These are phyloP conservation scores for Termitomyces sp. DNA, from an alignment of 768 basidiomycete species.

Conservation along the genomic window DNA sequence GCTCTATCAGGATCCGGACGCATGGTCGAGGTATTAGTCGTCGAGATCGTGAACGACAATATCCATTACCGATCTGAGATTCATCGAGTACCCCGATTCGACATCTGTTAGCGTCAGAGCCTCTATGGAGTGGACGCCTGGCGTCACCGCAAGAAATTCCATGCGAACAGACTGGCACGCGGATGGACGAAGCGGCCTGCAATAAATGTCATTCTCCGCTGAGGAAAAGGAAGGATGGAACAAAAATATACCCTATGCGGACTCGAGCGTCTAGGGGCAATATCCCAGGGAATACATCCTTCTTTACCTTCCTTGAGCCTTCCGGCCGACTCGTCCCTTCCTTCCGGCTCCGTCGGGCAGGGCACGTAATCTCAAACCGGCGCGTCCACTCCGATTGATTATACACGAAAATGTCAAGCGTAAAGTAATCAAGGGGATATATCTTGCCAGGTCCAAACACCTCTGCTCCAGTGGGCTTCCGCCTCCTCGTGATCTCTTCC, in stretches of 20 bases:
- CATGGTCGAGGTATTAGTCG: conserved; percentile 12
- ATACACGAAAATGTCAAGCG: conserved; percentile 83
- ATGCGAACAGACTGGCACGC: conserved; percentile 85
- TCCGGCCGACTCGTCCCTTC: conserved; percentile 21
- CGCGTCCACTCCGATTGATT: conserved; percentile 75
- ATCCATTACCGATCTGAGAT: conserved; percentile 72
- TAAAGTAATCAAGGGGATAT: conserved; percentile 70
- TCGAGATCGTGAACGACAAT: conserved; percentile 62
- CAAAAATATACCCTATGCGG: conserved; percentile 64
- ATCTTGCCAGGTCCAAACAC: conserved; percentile 41
- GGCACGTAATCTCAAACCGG: conserved; percentile 71
- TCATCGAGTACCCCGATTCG: conserved; percentile 66
- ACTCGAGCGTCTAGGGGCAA: conserved; percentile 75
- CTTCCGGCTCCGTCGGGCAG: conserved; percentile 44
- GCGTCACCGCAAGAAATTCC: conserved; percentile 75
- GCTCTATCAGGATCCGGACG: background rate
- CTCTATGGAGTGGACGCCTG: conserved; percentile 76
- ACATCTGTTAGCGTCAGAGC: conserved; percentile 69
- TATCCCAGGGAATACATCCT: conserved; percentile 53
- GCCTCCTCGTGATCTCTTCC: conserved; percentile 14
- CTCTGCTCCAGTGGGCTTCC: conserved; percentile 12
- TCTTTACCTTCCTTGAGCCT: conserved; percentile 26
- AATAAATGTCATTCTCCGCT: background rate
- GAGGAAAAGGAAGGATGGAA: background rate
- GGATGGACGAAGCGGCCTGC: conserved; percentile 71